Percentiles rank a stretch among this genome's conserved stretches.
These are phyloP conservation scores for Ogataea naganishii DNA, from an alignment of 805 yeast species.

Conservation along the genomic window DNA sequence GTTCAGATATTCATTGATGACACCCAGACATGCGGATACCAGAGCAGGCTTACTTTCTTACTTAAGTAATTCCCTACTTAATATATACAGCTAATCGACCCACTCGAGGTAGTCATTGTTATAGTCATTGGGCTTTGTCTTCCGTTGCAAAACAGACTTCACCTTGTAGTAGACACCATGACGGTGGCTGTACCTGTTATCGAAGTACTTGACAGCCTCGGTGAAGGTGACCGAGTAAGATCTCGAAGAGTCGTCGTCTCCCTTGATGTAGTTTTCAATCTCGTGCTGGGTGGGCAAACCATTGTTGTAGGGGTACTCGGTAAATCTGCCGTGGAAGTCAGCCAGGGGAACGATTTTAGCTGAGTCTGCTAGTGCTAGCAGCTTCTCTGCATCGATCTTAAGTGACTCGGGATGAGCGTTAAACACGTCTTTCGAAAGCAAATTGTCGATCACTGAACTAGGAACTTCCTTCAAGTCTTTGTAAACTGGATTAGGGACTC, in stretches of 20 bases:
- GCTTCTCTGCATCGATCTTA: slow-evolving; percentile 6
- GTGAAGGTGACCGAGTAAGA: slow-evolving; percentile 58
- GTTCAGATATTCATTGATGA: too few relatives aligned
- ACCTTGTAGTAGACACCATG: slow-evolving; percentile 59
- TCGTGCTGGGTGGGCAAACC: slow-evolving; percentile 74
- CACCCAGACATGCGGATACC: too few relatives aligned
- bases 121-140: slow-evolving; percentile 34
- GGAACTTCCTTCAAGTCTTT: slow-evolving; percentile 61
- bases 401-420: slow-evolving; percentile 5
- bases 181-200: slow-evolving; percentile 37
- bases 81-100: slow-evolving; percentile 24
- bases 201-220: slow-evolving; percentile 63
- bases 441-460: slow-evolving; percentile 51
- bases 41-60: too few relatives aligned
- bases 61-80: too few relatives aligned
- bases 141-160: slow-evolving; percentile 48
- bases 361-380: slow-evolving; percentile 14
- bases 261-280: slow-evolving; percentile 58
- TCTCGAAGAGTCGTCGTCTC: slow-evolving; percentile 57
- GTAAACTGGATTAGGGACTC: slow-evolving; percentile 13
- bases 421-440: slow-evolving; percentile 16
- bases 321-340: slow-evolving; percentile 29
- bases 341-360: slow-evolving; percentile 32
- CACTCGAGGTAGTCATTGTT: slow-evolving; percentile 39
- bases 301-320: slow-evolving; percentile 51